These are phyloP conservation scores for Abortiporus biennis DNA, from an alignment of 1,284 basidiomycete species.

Conservation along the genomic window DNA sequence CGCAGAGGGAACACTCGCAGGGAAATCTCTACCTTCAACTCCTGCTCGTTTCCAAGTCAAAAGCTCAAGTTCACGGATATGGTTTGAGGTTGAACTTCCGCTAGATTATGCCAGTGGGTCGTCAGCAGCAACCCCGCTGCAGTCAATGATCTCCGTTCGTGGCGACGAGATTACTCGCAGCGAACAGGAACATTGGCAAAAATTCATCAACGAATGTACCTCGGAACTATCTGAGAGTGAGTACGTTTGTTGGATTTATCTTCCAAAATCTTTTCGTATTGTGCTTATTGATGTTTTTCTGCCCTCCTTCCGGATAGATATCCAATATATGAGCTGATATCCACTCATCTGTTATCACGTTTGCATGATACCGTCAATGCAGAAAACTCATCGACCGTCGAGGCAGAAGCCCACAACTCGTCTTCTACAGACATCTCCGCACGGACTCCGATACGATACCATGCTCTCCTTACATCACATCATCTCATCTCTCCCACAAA, in stretches of 20 bases:
- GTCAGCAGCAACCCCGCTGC: not conserved
- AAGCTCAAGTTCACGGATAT: slow-evolving; percentile 27
- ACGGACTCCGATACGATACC: no score
- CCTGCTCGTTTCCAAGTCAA: slow-evolving; percentile 33
- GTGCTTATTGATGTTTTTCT: no score
- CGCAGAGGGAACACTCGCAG: slow-evolving; percentile 10
- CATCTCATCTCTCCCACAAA: slow-evolving; percentile 68
- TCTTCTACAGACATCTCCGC: not conserved
- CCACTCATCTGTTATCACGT: slow-evolving; percentile 50
- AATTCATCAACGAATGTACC: slow-evolving; percentile 34
- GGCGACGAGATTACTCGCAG: slow-evolving; percentile 38
- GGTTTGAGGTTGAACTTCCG: slow-evolving; percentile 35
- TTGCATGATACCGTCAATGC: slow-evolving; percentile 33
- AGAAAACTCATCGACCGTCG: slow-evolving; percentile 11
- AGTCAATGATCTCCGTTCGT: slow-evolving; percentile 32
- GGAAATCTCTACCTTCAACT: slow-evolving; percentile 2
- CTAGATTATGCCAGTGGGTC: no score
- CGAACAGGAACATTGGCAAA: slow-evolving; percentile 50
- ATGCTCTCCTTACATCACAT: slow-evolving; percentile 67
- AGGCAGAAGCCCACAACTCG: no score
- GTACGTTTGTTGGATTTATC: no score
- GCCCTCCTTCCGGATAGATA: no score
- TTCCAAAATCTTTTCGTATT: no score
- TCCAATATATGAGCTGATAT: slow-evolving; percentile 54
- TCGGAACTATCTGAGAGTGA: slow-evolving; percentile 40